Base-by-base conservation (phyloP, 768 basidiomycete genomes). In the Tulasnella sp. region DNA sequence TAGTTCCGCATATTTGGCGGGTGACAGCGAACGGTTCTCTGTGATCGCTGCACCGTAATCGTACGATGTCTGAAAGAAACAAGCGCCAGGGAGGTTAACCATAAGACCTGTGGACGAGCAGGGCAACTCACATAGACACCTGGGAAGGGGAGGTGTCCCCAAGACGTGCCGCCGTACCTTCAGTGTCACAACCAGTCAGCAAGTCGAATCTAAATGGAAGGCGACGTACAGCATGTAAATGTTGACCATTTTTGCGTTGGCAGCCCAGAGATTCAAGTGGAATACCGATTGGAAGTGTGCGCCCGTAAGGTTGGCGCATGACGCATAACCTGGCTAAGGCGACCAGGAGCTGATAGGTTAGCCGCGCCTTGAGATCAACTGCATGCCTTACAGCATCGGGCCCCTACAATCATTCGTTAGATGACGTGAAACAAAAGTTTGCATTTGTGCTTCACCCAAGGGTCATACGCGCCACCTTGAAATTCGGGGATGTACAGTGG, bases 181-280 rank as follows among this genome's bases (percentile, higher is more conserved):
- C 2, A 14, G 34, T 35, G 8, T 23, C 0, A 15, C 17, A 29
- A 2, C 37, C 41, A 35, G 37, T n/a, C 17, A 12, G 14, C 32
- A 7, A 21, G 19, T 56, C 39, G 35, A 36, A 36, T 31, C 6
- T 32, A 12, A 5, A 53, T 25, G 70, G 59, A 25, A 65, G 83
- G 83, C 83, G n/a, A 63, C 86, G 63, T 80, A 87, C 53, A 87
- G 62, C 89, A 91, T 90, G 68, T 91, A 91, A 60, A 84, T 86
- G 63, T 78, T 87, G 58, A 89, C 79, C 42, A 91, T 63, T 64
- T 89, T 91, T 1, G 80, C 84, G 67, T 89, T 90, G 48, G 77
- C 76, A 8, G 87, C 86, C 83, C 83, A 87, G 42, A 86, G 73
- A 51, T 84, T 72, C 57, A 79, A 74, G 63, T 91, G 80, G 68